These are phyloP conservation scores for Penicillium odoratum DNA, from an alignment of 495 filamentous ascomycete genomes.

Conservation along the genomic window DNA sequence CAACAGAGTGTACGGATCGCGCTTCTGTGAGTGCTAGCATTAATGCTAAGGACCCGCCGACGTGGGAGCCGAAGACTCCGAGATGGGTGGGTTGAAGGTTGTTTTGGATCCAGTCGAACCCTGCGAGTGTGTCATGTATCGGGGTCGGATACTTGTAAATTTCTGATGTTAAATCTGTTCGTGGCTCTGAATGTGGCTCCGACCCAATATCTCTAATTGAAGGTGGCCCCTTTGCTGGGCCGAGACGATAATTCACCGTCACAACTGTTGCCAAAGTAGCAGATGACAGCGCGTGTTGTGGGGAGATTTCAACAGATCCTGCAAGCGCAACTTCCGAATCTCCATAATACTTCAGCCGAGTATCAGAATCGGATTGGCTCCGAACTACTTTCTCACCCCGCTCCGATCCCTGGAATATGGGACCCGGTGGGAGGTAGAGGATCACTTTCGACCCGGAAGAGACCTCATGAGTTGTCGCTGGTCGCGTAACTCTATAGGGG, in stretches of 20 bases:
- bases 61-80: constrained; percentile 52
- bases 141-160: constrained; percentile 39
- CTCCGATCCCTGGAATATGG: constrained; percentile 23
- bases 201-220: not conserved
- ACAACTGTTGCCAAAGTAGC: constrained; percentile 36
- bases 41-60: constrained; percentile 56
- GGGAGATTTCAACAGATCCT: constrained; percentile 5
- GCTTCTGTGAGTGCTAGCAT: constrained; percentile 63
- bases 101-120: constrained; percentile 41
- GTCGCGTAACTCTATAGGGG: constrained; percentile 29
- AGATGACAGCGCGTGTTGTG: constrained; percentile 29
- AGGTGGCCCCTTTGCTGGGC: constrained; percentile 41
- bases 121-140: constrained; percentile 43
- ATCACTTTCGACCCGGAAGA: constrained; percentile 31
- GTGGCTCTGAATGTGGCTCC: not conserved
- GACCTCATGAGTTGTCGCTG: constrained; percentile 5
- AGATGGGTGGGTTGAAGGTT: constrained; percentile 35
- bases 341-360: not conserved
- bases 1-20: constrained; percentile 35
- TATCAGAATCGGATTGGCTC: not conserved
- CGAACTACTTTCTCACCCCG: not conserved
- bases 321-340: not conserved
- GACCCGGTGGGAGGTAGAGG: constrained; percentile 41
- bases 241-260: constrained; percentile 45
- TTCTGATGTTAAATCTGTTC: not conserved